Evolutionary conservation across 148 eudicot genomes (phyloP).

Genomic region (Dysphania ambrosioides): DNA sequence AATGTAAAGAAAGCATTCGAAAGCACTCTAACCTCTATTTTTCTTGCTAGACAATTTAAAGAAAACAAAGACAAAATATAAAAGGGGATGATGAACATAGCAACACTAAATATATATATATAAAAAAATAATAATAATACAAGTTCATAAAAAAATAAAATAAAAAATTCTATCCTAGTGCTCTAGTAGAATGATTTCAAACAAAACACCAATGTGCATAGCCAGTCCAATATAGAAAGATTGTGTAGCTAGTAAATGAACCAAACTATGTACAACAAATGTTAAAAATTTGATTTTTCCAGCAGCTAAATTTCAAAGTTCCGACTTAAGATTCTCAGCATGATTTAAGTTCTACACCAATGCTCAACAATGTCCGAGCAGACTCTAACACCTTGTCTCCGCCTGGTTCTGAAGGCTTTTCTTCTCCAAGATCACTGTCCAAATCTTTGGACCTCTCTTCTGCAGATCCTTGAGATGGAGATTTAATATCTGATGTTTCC

Average conservation of each 20-base stretch:
- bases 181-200: not conserved
- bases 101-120: too few species aligned
- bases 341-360: conserved; percentile 70
- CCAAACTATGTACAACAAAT: not conserved
- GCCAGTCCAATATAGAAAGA: not conserved
- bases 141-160: not conserved
- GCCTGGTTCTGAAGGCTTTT: conserved; percentile 29
- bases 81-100: not conserved
- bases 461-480: conserved; percentile 16
- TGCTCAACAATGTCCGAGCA: conserved; percentile 49
- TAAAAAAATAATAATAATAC: too few species aligned
- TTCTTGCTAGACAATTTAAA: too few species aligned
- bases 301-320: not conserved
- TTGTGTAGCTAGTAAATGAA: not conserved
- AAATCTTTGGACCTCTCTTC: conserved; percentile 32
- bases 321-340: conserved; percentile 18
- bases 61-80: too few species aligned
- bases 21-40: too few species aligned
- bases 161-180: not conserved
- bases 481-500: conserved; percentile 22
- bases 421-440: conserved; percentile 28
- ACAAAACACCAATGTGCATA: not conserved
- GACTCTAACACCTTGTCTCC: conserved; percentile 49
- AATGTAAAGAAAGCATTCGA: too few species aligned
- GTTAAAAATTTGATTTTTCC: not conserved